Evolutionary conservation across 108 stramenopile species (phyloP).

Genomic region (Hondaea fermentalgiana): DNA sequence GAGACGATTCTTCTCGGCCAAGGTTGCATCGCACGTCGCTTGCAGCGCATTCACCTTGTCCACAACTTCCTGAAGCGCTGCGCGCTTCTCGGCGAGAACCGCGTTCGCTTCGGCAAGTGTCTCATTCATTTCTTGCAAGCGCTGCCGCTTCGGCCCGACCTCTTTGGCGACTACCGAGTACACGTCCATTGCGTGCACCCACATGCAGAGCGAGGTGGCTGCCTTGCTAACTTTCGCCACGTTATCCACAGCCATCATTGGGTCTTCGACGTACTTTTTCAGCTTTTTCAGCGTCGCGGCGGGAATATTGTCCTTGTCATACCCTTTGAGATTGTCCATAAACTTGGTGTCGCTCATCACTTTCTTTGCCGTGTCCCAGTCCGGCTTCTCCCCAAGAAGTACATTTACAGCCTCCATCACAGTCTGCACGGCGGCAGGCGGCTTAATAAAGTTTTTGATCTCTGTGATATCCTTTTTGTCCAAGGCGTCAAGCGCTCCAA

Average conservation of each 20-base stretch:
- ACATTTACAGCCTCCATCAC: conserved; percentile 47
- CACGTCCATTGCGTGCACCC: conserved; percentile 47
- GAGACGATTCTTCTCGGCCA: conserved; percentile 5
- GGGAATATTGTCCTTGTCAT: conserved; percentile 39
- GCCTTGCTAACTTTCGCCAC: conserved; percentile 37
- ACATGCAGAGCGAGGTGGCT: conserved; percentile 42
- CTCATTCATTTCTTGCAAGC: conserved; percentile 21
- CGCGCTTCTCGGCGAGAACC: conserved; percentile 30
- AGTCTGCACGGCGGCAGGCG: conserved; percentile 40
- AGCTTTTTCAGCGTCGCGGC: conserved; percentile 30
- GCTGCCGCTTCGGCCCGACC: conserved; percentile 30
- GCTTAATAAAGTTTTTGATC: conserved; percentile 39
- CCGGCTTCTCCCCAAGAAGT: conserved; percentile 39
- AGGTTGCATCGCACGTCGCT: conserved; percentile 23
- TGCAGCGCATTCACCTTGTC: conserved; percentile 30
- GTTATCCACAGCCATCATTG: conserved; percentile 30
- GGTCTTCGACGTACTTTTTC: conserved; percentile 31
- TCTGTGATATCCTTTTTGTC: conserved; percentile 40
- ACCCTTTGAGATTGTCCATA: conserved; percentile 33
- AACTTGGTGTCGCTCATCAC: conserved; percentile 38
- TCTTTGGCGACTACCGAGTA: conserved; percentile 36
- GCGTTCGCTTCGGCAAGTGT: conserved; percentile 31
- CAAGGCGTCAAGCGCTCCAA: conserved; percentile 32
- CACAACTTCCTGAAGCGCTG: conserved; percentile 25
- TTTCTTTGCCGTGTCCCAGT: conserved; percentile 45